A percentile compares a stretch with the other conserved stretches of the same genome.
Evolutionary conservation across 2,329 filamentous ascomycete genomes (phyloP).

Genomic region (Drechslerella dactyloides): DNA sequence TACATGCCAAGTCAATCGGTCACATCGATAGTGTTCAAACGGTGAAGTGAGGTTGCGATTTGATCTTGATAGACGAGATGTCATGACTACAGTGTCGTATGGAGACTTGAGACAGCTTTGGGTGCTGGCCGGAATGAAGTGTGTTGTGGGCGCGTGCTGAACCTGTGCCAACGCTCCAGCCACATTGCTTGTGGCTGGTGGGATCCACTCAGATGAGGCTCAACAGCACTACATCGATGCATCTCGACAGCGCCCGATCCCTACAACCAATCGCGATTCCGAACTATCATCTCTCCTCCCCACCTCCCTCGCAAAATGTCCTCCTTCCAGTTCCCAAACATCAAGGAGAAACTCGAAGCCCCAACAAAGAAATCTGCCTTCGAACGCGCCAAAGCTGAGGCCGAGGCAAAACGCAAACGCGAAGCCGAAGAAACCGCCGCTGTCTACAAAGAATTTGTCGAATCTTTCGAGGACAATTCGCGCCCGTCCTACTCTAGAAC

Average conservation of each 20-base stretch:
- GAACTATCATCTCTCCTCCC: neutral
- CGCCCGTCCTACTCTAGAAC: constrained; percentile 30
- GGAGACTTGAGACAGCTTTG: no score
- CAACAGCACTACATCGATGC: neutral
- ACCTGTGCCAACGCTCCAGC: constrained; percentile 27
- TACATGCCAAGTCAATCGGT: constrained; percentile 9
- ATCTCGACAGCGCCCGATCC: neutral
- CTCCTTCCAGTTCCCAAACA: constrained; percentile 68
- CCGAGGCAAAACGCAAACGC: constrained; percentile 81
- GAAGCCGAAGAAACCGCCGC: constrained; percentile 87
- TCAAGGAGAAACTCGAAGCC: constrained; percentile 77
- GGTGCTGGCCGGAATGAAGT: neutral
- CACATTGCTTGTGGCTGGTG: constrained; percentile 29
- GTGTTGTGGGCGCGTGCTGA: neutral
- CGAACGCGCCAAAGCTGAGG: constrained; percentile 85
- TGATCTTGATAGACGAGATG: no score
- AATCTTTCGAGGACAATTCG: constrained; percentile 64
- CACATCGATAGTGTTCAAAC: neutral
- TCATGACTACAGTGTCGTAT: no score
- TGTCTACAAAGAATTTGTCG: constrained; percentile 85
- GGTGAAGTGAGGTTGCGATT: neutral
- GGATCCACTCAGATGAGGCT: constrained; percentile 3
- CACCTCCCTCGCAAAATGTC: constrained; percentile 33
- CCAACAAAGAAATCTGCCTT: constrained; percentile 84
- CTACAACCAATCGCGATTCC: constrained; percentile 6